Base-by-base conservation (phyloP, 2,329 filamentous ascomycete species). In the Incumbomyces lentus region DNA sequence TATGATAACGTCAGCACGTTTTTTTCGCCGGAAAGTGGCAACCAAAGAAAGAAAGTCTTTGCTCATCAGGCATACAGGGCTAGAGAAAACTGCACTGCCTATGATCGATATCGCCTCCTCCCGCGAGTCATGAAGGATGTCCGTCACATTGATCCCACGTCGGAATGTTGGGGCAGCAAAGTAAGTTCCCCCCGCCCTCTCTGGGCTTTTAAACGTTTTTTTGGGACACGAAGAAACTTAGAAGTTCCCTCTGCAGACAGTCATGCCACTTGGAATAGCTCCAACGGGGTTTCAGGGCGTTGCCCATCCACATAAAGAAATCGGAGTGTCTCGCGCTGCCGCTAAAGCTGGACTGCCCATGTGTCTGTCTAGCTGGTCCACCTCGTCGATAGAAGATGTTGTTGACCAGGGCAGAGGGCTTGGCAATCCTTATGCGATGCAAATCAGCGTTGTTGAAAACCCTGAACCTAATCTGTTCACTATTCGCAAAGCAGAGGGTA, bases 361-460 rank as follows among this genome's bases (percentile, higher is more conserved):
- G 71, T 70, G 63, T 1, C 57, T 75, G 11, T 72, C 68, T 0
- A 66, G 62, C 1, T 75, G 66, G 44, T 62, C 72, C 7, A 74
- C 66, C 11, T 61, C 62, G 29, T 55, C 62, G 0, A 55, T 73
- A 14, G 68, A 73, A 48, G 68, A 73, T 3, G 71, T 77, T 71
- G 1, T 72, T 73, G 50, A 67, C 66, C 16, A 72, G 78, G 59
- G 75, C 6, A 34, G 42, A 11, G 33, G 34, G 5, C 19, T 22
- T 7, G 42, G 38, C 16, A 19, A 33, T 3, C 3, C 30, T 13
- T 45, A 37, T 19, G 36, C 33, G 32, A 37, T 45, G n/a, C 42
- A 45, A 26, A 16, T 45, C 79, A 55, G 61, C 77, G 51, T 74
- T 69, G 54, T 63, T 74, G 10, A 59, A 76, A 43, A 68, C 69